phyloP scores from a whole-genome alignment of 1,139 yeast species.

The Saccharomyces hybrid region DNA sequence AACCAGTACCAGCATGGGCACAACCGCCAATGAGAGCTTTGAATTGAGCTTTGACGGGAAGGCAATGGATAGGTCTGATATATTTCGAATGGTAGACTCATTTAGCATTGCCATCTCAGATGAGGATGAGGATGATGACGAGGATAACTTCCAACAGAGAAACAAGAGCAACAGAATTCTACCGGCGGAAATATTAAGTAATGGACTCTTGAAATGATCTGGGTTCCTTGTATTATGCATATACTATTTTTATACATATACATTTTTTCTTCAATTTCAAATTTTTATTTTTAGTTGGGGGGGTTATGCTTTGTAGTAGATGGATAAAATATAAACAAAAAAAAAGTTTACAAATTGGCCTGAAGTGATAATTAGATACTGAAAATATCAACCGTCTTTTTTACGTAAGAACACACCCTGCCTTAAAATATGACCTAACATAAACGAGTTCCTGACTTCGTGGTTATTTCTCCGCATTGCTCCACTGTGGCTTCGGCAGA shows the following conservation, averaged over 20 bases:
- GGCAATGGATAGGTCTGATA: constrained; percentile 37
- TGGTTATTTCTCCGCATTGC: no score
- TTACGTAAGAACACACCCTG: no score
- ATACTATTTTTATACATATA: neutral
- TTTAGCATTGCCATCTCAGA: constrained; percentile 29
- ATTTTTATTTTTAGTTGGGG: neutral
- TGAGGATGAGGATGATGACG: constrained; percentile 15
- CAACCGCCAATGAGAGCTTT: constrained; percentile 23
- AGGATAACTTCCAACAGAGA: constrained; percentile 6
- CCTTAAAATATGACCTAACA: no score
- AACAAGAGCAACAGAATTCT: constrained; percentile 9
- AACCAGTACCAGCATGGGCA: neutral
- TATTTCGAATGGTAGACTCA: constrained; percentile 35
- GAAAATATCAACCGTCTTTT: no score
- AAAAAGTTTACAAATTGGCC: no score
- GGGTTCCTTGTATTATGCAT: neutral
- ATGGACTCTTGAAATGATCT: neutral
- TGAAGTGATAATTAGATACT: no score
- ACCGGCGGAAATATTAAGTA: constrained; percentile 14
- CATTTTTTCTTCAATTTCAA: neutral
- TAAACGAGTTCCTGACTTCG: no score
- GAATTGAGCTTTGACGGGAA: constrained; percentile 39
- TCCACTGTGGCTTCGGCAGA: no score
- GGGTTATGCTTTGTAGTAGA: no score
- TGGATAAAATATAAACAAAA: no score